Evolutionary conservation across 129 eudicot species (phyloP).

Genomic region (sunflower (Helianthus annuus)): DNA sequence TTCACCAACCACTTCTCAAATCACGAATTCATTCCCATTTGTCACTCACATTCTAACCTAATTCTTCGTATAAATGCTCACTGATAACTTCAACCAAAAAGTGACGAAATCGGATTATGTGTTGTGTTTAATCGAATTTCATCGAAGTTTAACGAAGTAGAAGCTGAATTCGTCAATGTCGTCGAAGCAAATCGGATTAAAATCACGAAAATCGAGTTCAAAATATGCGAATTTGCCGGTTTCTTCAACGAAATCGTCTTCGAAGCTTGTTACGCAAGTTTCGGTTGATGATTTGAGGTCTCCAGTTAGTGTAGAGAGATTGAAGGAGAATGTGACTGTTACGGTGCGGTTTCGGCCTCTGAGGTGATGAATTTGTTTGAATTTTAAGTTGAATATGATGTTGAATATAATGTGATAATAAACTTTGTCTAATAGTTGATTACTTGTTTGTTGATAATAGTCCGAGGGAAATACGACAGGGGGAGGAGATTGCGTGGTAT

Average conservation of each 20-base stretch:
- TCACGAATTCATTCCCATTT: not conserved
- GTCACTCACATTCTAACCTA: not conserved
- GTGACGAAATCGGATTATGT: constrained; percentile 3
- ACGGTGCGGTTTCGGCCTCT: constrained; percentile 98
- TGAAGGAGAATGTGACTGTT: constrained; percentile 92
- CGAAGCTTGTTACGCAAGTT: constrained; percentile 58
- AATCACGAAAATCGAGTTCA: constrained; percentile 37
- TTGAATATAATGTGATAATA: no score
- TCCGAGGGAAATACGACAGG: constrained; percentile 93
- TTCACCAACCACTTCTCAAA: constrained; percentile 19
- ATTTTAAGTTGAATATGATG: not conserved
- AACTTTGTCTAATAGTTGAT: not conserved
- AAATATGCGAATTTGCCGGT: constrained; percentile 46
- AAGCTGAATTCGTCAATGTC: constrained; percentile 29
- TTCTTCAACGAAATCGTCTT: constrained; percentile 64
- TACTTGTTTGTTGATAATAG: constrained; percentile 35
- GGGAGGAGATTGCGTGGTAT: constrained; percentile 99
- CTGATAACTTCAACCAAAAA: not conserved
- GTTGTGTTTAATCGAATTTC: constrained; percentile 16
- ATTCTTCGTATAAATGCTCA: not conserved
- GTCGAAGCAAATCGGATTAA: constrained; percentile 46
- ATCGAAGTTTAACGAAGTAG: not conserved
- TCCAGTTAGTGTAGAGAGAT: constrained; percentile 62
- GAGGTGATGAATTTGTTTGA: constrained; percentile 47
- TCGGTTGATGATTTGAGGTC: constrained; percentile 56